phyloP scores from a whole-genome alignment of 352 stramenopile species.

The Peronospora tabacina region DNA sequence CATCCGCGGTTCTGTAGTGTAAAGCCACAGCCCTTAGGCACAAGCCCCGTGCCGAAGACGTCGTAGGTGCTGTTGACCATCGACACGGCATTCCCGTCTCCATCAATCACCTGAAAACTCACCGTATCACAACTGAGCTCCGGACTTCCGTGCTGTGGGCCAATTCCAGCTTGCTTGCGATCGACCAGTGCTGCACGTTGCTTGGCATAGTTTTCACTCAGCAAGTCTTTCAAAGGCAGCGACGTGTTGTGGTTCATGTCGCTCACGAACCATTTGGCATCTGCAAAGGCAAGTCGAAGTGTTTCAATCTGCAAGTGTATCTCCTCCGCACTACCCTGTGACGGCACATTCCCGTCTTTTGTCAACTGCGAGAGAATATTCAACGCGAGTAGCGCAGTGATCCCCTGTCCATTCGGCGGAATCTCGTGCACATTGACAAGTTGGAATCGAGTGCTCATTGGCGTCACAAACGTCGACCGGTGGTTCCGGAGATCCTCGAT shows the following conservation, averaged over 20 bases:
- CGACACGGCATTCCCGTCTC: slow-evolving; percentile 91
- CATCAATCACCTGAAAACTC: slow-evolving; percentile 95
- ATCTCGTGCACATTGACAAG: slow-evolving; percentile 90
- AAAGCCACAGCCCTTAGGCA: slow-evolving; percentile 91
- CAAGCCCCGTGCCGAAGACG: slow-evolving; percentile 93
- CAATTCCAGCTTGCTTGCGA: slow-evolving; percentile 37
- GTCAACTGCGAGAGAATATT: slow-evolving; percentile 82
- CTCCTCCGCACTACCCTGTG: slow-evolving; percentile 56
- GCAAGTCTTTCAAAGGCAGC: slow-evolving; percentile 56
- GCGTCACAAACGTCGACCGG: slow-evolving; percentile 84
- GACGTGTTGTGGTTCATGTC: slow-evolving; percentile 60
- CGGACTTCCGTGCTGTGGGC: slow-evolving; percentile 49
- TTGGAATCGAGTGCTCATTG: slow-evolving; percentile 85
- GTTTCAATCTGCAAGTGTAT: slow-evolving; percentile 89
- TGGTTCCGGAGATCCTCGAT: slow-evolving; percentile 85
- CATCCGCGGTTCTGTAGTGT: slow-evolving; percentile 94
- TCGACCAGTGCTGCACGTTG: slow-evolving; percentile 40
- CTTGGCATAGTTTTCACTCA: slow-evolving; percentile 73
- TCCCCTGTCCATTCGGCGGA: slow-evolving; percentile 94
- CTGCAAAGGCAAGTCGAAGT: slow-evolving; percentile 91
- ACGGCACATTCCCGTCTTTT: slow-evolving; percentile 28
- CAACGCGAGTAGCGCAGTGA: slow-evolving; percentile 91
- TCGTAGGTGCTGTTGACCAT: slow-evolving; percentile 99
- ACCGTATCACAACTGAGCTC: slow-evolving; percentile 86
- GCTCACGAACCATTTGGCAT: slow-evolving; percentile 82